Evolutionary conservation across 2,329 filamentous ascomycete genomes (phyloP).

Genomic region (Rhynchosporium secalis): DNA sequence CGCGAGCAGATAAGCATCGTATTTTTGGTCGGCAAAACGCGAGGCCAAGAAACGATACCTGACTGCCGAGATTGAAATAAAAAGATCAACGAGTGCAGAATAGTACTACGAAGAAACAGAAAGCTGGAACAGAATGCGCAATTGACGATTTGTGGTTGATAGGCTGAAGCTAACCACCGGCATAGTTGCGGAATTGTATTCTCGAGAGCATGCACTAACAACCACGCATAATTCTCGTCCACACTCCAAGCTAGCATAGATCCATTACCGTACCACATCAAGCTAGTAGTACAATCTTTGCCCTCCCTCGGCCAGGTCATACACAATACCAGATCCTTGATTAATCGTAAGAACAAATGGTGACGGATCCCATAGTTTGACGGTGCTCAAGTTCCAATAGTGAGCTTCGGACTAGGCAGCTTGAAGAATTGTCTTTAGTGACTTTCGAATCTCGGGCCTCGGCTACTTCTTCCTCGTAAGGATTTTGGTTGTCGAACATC

Average conservation of each 20-base stretch:
- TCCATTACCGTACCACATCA: slow-evolving; percentile 64
- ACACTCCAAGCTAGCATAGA: slow-evolving; percentile 65
- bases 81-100: no score
- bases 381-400: slow-evolving; percentile 66
- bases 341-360: slow-evolving; percentile 51
- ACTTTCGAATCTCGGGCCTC: slow-evolving; percentile 34
- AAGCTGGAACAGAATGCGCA: no score
- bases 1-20: no score
- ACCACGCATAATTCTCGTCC: slow-evolving; percentile 75
- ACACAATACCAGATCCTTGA: slow-evolving; percentile 48
- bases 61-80: no score
- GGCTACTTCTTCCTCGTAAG: background rate
- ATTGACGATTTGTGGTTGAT: background rate
- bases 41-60: no score
- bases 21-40: no score
- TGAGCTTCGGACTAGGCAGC: slow-evolving; percentile 69
- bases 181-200: background rate
- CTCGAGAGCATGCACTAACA: slow-evolving; percentile 18
- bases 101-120: no score
- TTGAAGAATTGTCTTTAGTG: slow-evolving; percentile 61
- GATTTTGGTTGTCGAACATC: slow-evolving; percentile 58
- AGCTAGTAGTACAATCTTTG: slow-evolving; percentile 63
- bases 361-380: slow-evolving; percentile 82
- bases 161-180: no score
- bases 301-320: slow-evolving; percentile 54